phyloP scores from a whole-genome alignment of 805 yeast species.

The Lipomyces oligophaga region DNA sequence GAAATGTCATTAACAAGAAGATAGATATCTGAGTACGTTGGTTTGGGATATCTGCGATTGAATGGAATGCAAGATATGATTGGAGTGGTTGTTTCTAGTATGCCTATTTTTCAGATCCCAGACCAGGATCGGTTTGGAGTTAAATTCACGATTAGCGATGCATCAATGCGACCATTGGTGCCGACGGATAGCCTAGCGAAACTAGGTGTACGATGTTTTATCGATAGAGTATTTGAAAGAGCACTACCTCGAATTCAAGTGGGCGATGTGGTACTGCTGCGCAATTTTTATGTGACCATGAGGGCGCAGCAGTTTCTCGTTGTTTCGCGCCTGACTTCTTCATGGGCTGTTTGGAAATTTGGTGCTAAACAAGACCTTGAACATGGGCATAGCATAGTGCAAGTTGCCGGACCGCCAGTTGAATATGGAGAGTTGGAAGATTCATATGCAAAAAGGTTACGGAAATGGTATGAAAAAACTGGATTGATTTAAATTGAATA shows the following conservation, averaged over 20 bases:
- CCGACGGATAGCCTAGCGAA: too few relatives aligned
- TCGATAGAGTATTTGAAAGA: constrained; percentile 2
- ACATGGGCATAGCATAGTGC: background rate
- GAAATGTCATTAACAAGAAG: background rate
- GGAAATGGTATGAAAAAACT: constrained; percentile 6
- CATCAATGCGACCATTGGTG: too few relatives aligned
- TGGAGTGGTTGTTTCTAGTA: constrained; percentile 6
- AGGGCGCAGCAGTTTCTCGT: constrained; percentile 4
- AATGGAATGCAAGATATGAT: constrained; percentile 10
- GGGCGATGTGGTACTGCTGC: constrained; percentile 16
- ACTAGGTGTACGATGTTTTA: too few relatives aligned
- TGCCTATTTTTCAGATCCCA: too few relatives aligned
- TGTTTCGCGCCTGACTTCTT: constrained; percentile 1
- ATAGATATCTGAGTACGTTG: constrained; percentile 8
- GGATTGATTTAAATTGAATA: background rate
- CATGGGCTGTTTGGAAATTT: constrained; percentile 17
- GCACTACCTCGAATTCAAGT: constrained; percentile 6
- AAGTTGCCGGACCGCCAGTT: constrained; percentile 16
- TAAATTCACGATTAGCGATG: constrained; percentile 8
- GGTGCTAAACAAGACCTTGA: background rate
- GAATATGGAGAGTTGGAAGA: constrained; percentile 18
- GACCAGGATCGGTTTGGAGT: too few relatives aligned
- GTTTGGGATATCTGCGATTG: constrained; percentile 4
- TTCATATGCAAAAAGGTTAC: constrained; percentile 4
- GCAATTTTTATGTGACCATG: constrained; percentile 12